Base-by-base conservation (phyloP, 768 basidiomycete species). In the Termitomyces sp. region DNA sequence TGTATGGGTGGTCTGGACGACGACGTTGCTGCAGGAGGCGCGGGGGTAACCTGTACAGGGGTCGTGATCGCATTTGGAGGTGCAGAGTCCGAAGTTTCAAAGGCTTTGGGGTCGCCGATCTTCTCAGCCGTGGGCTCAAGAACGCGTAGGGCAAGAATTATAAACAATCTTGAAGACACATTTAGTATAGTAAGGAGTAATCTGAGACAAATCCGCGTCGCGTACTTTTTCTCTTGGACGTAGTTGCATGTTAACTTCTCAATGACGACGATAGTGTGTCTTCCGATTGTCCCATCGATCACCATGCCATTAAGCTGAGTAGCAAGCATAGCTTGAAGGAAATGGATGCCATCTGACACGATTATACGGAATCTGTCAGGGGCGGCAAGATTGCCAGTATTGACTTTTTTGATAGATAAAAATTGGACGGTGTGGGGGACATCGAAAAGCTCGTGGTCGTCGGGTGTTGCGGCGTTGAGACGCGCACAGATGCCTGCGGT, bases 311-410 rank as follows among this genome's bases (percentile, higher is more conserved):
- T 98, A 42, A 94, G 80, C 64, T 93, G 89, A 0, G 95, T 98
- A 5, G 94, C 91, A 32, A 98, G 77, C 97, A 99, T 98, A 23
- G 90, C 86, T 68, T 98, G 97, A 45, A 89, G 76, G 68, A 90
- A 97, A 60, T 89, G 73, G 18, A 77, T 75, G 38, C 96, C 94
- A 70, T 98, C 96, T 0, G 94, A 96, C 38, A 98, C 75, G 69
- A 98, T 91, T 56, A 96, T 78, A 57, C 93, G 81, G 69, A 81
- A 85, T 54, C 88, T 76, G 64, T 89, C 87, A 42, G 76, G 59
- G 42, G 70, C 27, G 7, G 50, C 68, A 11, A 62, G 56, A 20
- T 58, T 65, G n/a, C 66, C 60, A 9, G 67, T 66, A 45, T 68
- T 73, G 38, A 97, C 87, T 66, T 85, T 85, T 71, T 93, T 96